Percentiles rank a stretch among this genome's conserved stretches.
Conservation (phyloP, 441 rosid species). For the Pelargonium citronellum region DNA sequence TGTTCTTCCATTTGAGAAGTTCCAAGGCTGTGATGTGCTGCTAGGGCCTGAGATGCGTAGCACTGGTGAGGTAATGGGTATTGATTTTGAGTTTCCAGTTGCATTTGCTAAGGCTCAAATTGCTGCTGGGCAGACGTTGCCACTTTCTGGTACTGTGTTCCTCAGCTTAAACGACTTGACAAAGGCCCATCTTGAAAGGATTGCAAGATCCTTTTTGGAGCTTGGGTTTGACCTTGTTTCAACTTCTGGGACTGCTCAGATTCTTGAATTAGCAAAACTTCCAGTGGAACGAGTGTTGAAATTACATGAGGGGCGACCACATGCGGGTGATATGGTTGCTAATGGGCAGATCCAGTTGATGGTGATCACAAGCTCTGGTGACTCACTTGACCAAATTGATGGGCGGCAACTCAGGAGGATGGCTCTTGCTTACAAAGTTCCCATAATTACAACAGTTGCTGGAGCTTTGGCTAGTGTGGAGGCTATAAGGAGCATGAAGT, state of each 20-base stretch:
- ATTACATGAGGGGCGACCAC: constrained; percentile 90
- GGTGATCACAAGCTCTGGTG: constrained; percentile 90
- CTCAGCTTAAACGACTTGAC: constrained; percentile 88
- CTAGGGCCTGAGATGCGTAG: constrained; percentile 97
- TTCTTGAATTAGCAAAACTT: constrained; percentile 66
- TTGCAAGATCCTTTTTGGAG: constrained; percentile 61
- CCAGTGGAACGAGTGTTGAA: constrained; percentile 75
- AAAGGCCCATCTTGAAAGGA: constrained; percentile 67
- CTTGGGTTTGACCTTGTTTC: constrained; percentile 70
- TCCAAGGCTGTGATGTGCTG: constrained; percentile 87
- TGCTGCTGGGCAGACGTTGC: constrained; percentile 90
- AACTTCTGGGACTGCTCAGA: constrained; percentile 89
- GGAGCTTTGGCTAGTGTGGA: constrained; percentile 89
- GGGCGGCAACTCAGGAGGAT: constrained; percentile 80
- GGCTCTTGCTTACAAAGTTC: constrained; percentile 95
- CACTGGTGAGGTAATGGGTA: constrained; percentile 96
- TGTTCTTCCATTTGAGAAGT: constrained; percentile 87
- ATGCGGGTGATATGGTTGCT: constrained; percentile 91
- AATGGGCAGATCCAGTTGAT: constrained; percentile 83
- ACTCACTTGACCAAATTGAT: constrained; percentile 74
- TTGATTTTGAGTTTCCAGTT: constrained; percentile 51
- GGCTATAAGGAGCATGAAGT: constrained; percentile 72
- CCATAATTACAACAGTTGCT: constrained; percentile 75
- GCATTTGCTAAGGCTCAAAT: constrained; percentile 94
- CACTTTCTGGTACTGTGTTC: constrained; percentile 79